phyloP scores from a whole-genome alignment of 371 early-diverging fungal species.

The Rhizopus stolonifer region DNA sequence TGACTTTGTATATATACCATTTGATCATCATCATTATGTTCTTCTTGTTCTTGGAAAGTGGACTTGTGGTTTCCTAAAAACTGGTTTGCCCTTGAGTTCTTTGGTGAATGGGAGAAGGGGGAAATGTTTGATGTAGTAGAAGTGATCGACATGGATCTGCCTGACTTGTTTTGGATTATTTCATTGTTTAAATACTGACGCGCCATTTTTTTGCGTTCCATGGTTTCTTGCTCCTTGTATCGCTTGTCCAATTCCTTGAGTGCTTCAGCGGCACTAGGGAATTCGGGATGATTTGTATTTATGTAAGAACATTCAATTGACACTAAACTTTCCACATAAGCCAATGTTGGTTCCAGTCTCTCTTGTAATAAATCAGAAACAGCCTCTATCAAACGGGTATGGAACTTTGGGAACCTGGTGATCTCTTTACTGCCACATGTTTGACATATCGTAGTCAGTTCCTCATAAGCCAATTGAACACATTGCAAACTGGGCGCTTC shows the following conservation, averaged over 20 bases:
- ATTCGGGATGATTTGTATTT: conserved; percentile 92
- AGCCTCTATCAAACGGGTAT: conserved; percentile 73
- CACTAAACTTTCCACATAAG: conserved; percentile 80
- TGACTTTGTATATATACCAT: no score
- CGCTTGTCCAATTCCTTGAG: conserved; percentile 56
- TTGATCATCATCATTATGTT: not conserved
- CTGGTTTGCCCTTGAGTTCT: conserved; percentile 4
- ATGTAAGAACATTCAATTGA: conserved; percentile 88
- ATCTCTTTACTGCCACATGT: conserved; percentile 74
- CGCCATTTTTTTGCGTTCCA: conserved; percentile 27
- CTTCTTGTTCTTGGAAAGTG: not conserved
- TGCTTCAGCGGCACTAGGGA: conserved; percentile 78
- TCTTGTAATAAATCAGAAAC: conserved; percentile 82
- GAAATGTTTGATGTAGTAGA: conserved; percentile 8
- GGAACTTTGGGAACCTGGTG: conserved; percentile 76
- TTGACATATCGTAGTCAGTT: conserved; percentile 86
- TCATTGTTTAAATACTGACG: conserved; percentile 16
- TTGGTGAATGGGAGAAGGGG: conserved; percentile 10
- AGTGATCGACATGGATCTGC: conserved; percentile 24
- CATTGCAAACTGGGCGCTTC: conserved; percentile 83
- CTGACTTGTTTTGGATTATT: not conserved
- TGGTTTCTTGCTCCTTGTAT: conserved; percentile 39
- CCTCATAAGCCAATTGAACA: conserved; percentile 87
- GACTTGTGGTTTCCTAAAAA: not conserved
- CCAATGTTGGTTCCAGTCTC: conserved; percentile 67